A percentile compares a stretch with the other conserved stretches of the same genome.
These are phyloP conservation scores for Aspergillus nanangensis DNA, from an alignment of 495 filamentous ascomycete species.

Conservation along the genomic window DNA sequence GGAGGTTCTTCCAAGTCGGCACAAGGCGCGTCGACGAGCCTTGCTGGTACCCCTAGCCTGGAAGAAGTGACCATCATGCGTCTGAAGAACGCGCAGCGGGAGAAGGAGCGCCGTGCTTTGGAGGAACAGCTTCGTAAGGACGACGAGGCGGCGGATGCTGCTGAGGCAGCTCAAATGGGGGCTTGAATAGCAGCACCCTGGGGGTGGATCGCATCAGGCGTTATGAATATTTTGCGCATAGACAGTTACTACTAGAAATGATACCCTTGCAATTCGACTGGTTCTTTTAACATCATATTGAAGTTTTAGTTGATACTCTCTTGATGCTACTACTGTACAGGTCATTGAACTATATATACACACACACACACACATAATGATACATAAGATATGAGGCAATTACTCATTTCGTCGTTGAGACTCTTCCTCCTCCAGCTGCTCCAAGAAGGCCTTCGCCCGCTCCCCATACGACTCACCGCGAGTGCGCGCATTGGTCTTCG, in stretches of 20 bases:
- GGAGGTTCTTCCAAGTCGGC: constrained; percentile 25
- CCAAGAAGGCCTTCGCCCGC: constrained; percentile 33
- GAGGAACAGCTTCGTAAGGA: constrained; percentile 51
- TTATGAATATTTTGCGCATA: no score
- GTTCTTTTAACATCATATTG: no score
- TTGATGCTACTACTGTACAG: constrained; percentile 18
- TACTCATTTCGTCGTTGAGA: constrained; percentile 23
- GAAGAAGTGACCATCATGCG: constrained; percentile 59
- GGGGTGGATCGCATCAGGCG: no score
- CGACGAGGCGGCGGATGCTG: constrained; percentile 48
- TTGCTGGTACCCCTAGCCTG: constrained; percentile 41
- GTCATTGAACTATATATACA: constrained; percentile 12
- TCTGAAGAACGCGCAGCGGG: constrained; percentile 52
- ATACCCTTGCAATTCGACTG: constrained; percentile 24
- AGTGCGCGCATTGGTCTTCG: constrained; percentile 18
- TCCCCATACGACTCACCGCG: constrained; percentile 25
- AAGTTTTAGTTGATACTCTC: no score
- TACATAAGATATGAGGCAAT: background rate
- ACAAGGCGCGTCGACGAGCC: constrained; percentile 21
- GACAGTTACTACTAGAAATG: constrained; percentile 6
- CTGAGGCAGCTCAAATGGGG: constrained; percentile 26
- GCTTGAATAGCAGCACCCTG: no score
- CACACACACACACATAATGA: constrained; percentile 20
- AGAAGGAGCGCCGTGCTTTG: constrained; percentile 50
- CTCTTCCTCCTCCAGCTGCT: constrained; percentile 39